Evolutionary conservation across 177 flowering plant genomes (phyloP), one percentile per base, ranked within the genome.

Genomic region (Vitis hybrid): DNA sequence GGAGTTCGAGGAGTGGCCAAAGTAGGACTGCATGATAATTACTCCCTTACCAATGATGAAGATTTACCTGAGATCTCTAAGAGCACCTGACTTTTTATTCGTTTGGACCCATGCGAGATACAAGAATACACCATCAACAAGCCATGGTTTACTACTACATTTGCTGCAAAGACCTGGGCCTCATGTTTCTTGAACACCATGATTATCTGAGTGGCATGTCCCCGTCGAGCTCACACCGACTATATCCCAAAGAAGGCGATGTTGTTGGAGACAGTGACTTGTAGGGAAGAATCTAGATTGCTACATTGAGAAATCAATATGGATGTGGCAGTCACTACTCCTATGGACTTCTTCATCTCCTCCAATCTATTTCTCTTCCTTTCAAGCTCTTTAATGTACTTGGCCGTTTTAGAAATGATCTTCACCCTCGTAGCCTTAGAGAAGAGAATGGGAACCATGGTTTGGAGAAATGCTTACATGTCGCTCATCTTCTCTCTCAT

Each of bases 401-500:
- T 17, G 12, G 74, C 60, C 8, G 81, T 66, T 17, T 77, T 73
- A 6, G 20, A 20, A 1, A 83, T 5, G 52, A 77, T 81, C 46
- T 20, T 27, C 54, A 56, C 59, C 18, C 54, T 77, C 12, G 76
- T 18, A 20, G 20, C 20, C 20, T 20, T 20, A 20, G 20, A 20
- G 20, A 20, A 0, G 59, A 74, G 61, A 69, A 54, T 64, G 3
- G 84, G 81, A 17, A 83, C 57, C 71, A 77, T 62, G 32, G 81
- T 71, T 11, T 69, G 82, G 71, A 84, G 84, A 41, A 60, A 21
- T 24, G 67, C 18, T 66, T 24, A 83, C 11, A 56, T 46, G 6
- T 69, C 60, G 48, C 14, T 51, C 74, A 81, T 73, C 64, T 71
- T 65, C 15, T 24, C 77, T 70, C 84, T 77, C 68, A 76, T 69